A percentile compares a stretch with the other conserved stretches of the same genome.
Evolutionary conservation across 225 moss, liverwort and hornwort species (phyloP).

Genomic region (Antitrichia curtipendula): DNA sequence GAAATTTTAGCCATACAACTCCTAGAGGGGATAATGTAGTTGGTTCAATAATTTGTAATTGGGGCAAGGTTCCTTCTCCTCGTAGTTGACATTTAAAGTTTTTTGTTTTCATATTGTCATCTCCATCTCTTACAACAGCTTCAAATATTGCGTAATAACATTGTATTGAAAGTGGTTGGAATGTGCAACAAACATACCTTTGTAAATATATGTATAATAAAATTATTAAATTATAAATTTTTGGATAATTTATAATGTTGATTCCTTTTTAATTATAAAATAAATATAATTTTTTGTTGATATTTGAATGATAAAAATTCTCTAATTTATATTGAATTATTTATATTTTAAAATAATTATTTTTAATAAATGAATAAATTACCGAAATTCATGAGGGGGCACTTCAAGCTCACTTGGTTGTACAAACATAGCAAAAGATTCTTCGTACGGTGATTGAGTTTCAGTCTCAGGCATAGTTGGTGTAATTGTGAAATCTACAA

Average conservation of each 20-base stretch:
- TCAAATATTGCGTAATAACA: slow-evolving; percentile 81
- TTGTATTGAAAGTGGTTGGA: slow-evolving; percentile 72
- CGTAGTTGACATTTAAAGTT: slow-evolving; percentile 65
- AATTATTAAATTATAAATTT: background rate
- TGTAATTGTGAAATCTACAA: slow-evolving; percentile 61
- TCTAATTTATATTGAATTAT: background rate
- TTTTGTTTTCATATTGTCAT: slow-evolving; percentile 57
- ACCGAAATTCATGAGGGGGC: slow-evolving; percentile 68
- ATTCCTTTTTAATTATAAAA: too few species aligned
- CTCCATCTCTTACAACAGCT: slow-evolving; percentile 66
- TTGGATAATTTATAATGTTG: too few species aligned
- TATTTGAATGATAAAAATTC: background rate
- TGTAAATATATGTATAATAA: background rate
- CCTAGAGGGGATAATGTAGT: slow-evolving; percentile 34
- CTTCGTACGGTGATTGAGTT: slow-evolving; percentile 47
- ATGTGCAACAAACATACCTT: slow-evolving; percentile 65
- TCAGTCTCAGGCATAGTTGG: slow-evolving; percentile 43
- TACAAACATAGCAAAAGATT: slow-evolving; percentile 76
- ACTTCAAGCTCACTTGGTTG: slow-evolving; percentile 57
- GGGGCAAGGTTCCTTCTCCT: slow-evolving; percentile 85
- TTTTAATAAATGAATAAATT: background rate
- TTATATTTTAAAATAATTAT: background rate
- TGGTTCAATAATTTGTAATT: slow-evolving; percentile 63
- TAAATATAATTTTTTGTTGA: background rate
- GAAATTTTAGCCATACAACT: slow-evolving; percentile 45